Percentiles rank a stretch among this genome's conserved stretches.
Conservation (phyloP, 2,329 filamentous ascomycete species). For the Metarhizium sp. region DNA sequence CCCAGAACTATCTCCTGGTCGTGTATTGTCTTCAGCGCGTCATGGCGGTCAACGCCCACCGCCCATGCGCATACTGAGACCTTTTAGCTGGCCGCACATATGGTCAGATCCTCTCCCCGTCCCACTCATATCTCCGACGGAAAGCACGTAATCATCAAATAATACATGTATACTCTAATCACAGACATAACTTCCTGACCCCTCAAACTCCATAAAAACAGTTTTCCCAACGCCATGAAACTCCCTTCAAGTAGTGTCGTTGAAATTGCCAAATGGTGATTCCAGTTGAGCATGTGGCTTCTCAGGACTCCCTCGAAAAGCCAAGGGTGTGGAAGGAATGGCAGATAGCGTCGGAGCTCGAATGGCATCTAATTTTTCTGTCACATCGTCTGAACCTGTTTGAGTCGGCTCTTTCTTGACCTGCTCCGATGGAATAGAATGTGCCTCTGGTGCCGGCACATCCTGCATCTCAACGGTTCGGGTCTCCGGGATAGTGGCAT, state of each 20-base stretch:
- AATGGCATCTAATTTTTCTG: conserved; percentile 6
- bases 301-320: conserved; percentile 54
- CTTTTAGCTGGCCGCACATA: neutral
- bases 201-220: conserved; percentile 5
- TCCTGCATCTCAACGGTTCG: conserved; percentile 17
- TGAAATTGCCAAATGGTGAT: conserved; percentile 21
- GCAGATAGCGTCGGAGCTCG: conserved; percentile 18
- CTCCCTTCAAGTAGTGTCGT: conserved; percentile 16
- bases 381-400: conserved; percentile 5
- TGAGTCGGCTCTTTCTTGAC: conserved; percentile 8
- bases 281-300: conserved; percentile 32
- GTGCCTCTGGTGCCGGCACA: conserved; percentile 6
- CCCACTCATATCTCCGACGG: neutral
- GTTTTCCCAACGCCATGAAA: conserved; percentile 8
- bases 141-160: neutral
- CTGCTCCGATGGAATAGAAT: conserved; percentile 1
- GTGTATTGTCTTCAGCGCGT: neutral
- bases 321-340: conserved; percentile 36
- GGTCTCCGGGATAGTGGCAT: conserved; percentile 8
- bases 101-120: neutral
- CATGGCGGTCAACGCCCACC: neutral
- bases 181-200: neutral
- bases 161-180: neutral
- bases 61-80: neutral
- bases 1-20: neutral